phyloP scores from a whole-genome alignment of 208 protist genomes.

The Porcisia hertigi region DNA sequence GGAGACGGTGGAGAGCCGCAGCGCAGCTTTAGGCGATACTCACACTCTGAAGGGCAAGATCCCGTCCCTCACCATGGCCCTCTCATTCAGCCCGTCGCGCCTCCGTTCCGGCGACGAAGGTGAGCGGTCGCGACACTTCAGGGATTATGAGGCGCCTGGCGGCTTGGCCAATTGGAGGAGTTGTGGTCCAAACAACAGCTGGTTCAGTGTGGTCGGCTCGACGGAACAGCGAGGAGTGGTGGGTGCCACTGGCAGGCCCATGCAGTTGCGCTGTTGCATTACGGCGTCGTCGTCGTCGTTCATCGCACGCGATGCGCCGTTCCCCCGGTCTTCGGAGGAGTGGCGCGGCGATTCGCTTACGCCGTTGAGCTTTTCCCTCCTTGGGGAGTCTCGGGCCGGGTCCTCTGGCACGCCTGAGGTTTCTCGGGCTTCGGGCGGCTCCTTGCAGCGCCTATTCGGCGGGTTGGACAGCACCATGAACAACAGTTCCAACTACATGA shows the following conservation, averaged over 20 bases:
- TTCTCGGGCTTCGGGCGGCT: not conserved
- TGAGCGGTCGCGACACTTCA: not conserved
- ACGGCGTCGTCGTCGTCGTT: not conserved
- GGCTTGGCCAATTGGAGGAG: conserved; percentile 1
- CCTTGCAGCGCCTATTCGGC: conserved; percentile 4
- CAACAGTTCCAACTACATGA: conserved; percentile 13
- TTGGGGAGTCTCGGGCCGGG: not conserved
- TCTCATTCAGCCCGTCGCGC: not conserved
- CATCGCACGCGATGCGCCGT: not conserved
- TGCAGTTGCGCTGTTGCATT: not conserved
- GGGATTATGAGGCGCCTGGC: conserved; percentile 2
- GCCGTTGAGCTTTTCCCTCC: conserved; percentile 7
- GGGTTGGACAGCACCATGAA: conserved; percentile 2
- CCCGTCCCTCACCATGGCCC: conserved; percentile 4
- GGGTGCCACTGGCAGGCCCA: not conserved
- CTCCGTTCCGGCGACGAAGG: not conserved
- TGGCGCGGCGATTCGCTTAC: not conserved
- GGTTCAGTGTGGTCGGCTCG: conserved; percentile 10
- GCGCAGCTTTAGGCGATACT: conserved; percentile 8
- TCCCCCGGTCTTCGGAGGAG: not conserved
- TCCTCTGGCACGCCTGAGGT: not conserved
- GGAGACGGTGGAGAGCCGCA: not conserved
- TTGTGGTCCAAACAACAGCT: conserved; percentile 6
- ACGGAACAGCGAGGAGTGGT: conserved; percentile 9
- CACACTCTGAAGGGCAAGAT: not conserved